These are phyloP conservation scores for Uronychia binucleata DNA, from an alignment of 73 alveolate species.

Conservation along the genomic window DNA sequence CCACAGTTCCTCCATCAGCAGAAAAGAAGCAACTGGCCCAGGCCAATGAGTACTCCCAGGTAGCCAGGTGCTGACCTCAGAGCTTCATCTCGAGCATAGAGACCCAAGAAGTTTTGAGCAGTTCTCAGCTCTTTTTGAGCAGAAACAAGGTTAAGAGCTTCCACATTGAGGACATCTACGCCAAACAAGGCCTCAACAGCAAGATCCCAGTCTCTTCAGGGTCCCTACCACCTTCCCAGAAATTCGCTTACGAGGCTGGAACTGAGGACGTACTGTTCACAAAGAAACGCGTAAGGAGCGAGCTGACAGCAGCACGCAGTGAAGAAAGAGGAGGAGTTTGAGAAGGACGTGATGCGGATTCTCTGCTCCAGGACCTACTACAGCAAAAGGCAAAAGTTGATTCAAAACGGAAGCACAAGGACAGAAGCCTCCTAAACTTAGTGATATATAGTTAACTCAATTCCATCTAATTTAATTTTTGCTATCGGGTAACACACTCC, in stretches of 20 bases:
- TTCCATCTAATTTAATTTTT: too few species aligned
- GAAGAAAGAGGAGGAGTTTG: background rate
- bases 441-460: too few species aligned
- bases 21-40: background rate
- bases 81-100: background rate
- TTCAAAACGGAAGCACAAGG: too few species aligned
- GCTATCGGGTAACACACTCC: too few species aligned
- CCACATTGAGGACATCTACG: background rate
- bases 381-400: background rate
- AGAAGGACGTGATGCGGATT: background rate
- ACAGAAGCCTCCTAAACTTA: background rate
- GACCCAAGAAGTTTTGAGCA: background rate
- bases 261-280: background rate
- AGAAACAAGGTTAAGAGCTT: background rate
- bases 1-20: background rate
- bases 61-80: background rate
- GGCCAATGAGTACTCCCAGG: background rate
- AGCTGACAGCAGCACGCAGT: background rate
- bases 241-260: background rate
- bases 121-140: background rate
- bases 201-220: background rate
- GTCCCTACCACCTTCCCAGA: background rate
- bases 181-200: background rate
- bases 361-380: background rate
- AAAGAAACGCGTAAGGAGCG: background rate